These are phyloP conservation scores for Calonectria pteridis DNA, from an alignment of 2,329 filamentous ascomycete species.

Conservation along the genomic window DNA sequence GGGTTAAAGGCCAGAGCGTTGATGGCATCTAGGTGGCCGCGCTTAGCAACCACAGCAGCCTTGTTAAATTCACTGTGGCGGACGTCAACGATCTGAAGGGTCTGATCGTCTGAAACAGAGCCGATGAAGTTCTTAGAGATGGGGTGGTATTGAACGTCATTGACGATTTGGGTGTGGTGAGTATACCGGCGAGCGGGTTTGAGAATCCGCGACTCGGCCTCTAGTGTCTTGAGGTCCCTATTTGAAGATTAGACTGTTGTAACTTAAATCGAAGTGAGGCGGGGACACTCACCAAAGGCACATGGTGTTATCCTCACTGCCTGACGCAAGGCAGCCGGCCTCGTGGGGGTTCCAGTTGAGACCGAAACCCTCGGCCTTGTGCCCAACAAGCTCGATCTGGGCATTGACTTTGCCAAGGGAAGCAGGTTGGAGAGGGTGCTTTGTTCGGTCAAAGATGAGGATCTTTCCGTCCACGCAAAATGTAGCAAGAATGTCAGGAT, in stretches of 20 bases:
- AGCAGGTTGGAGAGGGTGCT: constrained; percentile 84
- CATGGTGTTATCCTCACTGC: constrained; percentile 92
- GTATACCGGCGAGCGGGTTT: constrained; percentile 82
- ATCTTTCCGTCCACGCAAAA: constrained; percentile 89
- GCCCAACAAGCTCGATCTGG: constrained; percentile 87
- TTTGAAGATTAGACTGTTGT: constrained; percentile 30
- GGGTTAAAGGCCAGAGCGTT: constrained; percentile 98
- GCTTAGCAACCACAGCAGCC: constrained; percentile 76
- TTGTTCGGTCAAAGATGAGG: constrained; percentile 95
- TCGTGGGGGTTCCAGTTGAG: constrained; percentile 91
- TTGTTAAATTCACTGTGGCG: constrained; percentile 75
- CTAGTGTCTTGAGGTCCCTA: constrained; percentile 85
- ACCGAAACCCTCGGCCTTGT: constrained; percentile 90
- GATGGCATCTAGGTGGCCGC: constrained; percentile 91
- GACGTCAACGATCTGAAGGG: constrained; percentile 91
- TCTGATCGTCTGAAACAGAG: constrained; percentile 94
- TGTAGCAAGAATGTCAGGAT: constrained; percentile 95
- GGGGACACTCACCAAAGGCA: constrained; percentile 78
- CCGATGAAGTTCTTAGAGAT: constrained; percentile 87
- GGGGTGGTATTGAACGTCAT: constrained; percentile 96
- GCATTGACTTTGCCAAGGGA: constrained; percentile 75
- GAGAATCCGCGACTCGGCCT: constrained; percentile 76
- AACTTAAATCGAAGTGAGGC: constrained; percentile 1
- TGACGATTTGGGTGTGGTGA: constrained; percentile 91
- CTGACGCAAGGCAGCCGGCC: constrained; percentile 86